Evolutionary conservation across 495 filamentous ascomycete species (phyloP), one percentile per base, ranked within the genome.

Genomic region (Hyaloscypha bicolor): DNA sequence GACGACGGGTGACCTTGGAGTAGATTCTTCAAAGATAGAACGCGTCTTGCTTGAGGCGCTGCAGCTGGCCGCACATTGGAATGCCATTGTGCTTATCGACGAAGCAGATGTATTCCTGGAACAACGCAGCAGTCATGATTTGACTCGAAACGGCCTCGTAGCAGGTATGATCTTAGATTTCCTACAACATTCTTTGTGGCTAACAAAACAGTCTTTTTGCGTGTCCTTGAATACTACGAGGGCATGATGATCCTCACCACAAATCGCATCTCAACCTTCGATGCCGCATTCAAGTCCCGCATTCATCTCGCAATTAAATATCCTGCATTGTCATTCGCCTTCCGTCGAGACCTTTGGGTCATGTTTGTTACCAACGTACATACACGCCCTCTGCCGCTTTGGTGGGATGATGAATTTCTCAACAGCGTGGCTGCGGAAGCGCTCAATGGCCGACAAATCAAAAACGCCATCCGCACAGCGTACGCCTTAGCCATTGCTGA

Each of bases 61-160:
- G 35, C 90, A 93, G 65, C 88, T 95, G 55, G 91, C 90, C 29
- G 90, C 93, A 73, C 85, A 85, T 2, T 95, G 93, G 92, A 92
- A 90, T n/a, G 22, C 16, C 9, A 21, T 92, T 37, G 78, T 92
- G 0, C 80, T 93, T 0, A 81, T 93, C 1, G 90, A 93, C 73
- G 90, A 93, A 73, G 90, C 89, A 32, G 90, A 93, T 70, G 88
- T 93, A 21, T 92, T 93, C 79, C 78, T 93, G 16, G 90, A 92
- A 78, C 80, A 86, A 56, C 85, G 90, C 30, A 85, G 80, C 1
- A 80, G 86, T 29, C 79, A 84, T 60, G 88, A 93, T 69, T 83
- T 94, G 64, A 80, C 84, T 67, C 83, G 91, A 62, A 94, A 94
- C 71, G 87, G 87, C 2, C 81, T 93, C 0, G 91, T 93, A n/a